Conservation (phyloP, 2,329 filamentous ascomycete species). For the Teratosphaeria epicoccoides region DNA sequence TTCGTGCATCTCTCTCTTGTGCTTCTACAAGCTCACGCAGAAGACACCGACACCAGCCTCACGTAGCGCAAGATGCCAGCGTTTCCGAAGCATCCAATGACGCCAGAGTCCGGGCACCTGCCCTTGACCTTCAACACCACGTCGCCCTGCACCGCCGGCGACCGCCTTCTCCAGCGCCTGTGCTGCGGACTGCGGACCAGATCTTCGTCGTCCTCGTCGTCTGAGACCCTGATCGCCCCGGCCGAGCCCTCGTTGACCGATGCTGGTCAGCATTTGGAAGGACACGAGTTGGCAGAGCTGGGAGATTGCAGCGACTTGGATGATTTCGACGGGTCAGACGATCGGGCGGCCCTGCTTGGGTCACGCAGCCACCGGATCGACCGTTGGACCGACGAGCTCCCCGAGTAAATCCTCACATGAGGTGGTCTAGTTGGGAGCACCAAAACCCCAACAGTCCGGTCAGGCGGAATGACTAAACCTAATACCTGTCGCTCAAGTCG, state of each 20-base stretch:
- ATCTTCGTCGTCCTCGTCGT: neutral
- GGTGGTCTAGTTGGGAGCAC: neutral
- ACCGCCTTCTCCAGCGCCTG: neutral
- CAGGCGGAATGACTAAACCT: neutral
- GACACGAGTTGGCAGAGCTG: neutral
- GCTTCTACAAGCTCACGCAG: neutral
- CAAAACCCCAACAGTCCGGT: neutral
- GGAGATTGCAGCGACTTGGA: neutral
- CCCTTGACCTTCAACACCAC: neutral
- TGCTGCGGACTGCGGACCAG: neutral
- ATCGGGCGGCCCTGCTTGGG: neutral
- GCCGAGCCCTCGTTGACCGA: neutral
- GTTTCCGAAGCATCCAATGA: neutral
- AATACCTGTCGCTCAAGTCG: neutral
- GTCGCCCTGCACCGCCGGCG: neutral
- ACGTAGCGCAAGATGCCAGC: neutral
- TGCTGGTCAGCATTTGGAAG: neutral
- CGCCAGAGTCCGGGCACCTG: neutral
- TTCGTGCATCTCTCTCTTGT: neutral
- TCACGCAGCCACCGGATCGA: neutral
- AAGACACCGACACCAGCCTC: neutral
- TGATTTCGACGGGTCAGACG: neutral
- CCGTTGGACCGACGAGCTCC: neutral
- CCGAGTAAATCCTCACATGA: neutral
- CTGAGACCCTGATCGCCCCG: neutral